Percentiles rank a stretch among this genome's conserved stretches.
Conservation (phyloP, 148 eudicot genomes). For the Arbutus unedo region DNA sequence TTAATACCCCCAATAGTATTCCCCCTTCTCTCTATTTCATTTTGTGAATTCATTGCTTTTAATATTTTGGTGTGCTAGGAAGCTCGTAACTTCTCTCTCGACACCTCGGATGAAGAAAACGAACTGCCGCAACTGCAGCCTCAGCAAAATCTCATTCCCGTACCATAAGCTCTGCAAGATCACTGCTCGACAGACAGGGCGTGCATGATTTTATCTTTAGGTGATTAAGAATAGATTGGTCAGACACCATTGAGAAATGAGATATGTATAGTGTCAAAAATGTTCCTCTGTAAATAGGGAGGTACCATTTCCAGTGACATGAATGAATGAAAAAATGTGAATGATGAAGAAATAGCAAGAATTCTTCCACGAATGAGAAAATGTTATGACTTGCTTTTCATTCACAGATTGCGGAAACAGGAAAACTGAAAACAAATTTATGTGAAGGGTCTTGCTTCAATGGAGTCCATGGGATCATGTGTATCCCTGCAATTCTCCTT, state of each 20-base stretch:
- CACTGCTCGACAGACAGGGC: background rate
- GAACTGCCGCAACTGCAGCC: constrained; percentile 22
- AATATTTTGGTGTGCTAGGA: constrained; percentile 14
- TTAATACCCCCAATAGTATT: background rate
- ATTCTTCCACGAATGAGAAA: background rate
- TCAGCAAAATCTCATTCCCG: constrained; percentile 23
- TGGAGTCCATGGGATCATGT: no score
- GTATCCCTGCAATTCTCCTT: no score
- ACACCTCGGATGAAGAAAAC: constrained; percentile 23
- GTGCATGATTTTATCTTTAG: background rate
- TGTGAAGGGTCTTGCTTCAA: no score
- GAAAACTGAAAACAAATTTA: background rate
- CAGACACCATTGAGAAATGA: background rate
- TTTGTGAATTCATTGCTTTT: background rate
- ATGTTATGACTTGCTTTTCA: background rate
- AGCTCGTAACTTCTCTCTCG: constrained; percentile 8
- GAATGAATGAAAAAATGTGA: background rate
- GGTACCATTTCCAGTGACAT: background rate
- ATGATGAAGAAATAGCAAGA: background rate
- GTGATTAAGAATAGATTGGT: background rate
- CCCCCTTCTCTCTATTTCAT: no score
- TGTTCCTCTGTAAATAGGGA: constrained; percentile 7
- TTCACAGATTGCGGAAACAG: background rate
- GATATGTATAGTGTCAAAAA: background rate
- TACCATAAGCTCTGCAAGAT: constrained; percentile 13